Conservation (phyloP, 371 early-diverging fungal species). For the Mucor plumbeus region DNA sequence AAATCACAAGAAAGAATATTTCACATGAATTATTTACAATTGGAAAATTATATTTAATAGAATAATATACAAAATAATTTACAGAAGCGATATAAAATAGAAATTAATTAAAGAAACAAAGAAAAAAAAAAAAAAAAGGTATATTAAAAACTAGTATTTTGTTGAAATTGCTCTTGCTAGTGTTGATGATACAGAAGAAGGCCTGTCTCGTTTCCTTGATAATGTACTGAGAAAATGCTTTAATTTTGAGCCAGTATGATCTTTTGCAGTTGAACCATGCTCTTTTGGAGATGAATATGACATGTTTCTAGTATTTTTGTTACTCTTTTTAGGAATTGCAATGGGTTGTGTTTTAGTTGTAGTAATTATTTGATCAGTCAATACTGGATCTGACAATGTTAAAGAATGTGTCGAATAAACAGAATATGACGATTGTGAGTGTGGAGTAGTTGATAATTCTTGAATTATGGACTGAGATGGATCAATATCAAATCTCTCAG, state of each 20-base stretch:
- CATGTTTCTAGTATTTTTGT: background rate
- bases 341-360: background rate
- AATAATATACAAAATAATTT: background rate
- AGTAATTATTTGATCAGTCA: background rate
- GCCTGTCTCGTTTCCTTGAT: conserved; percentile 6
- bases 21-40: background rate
- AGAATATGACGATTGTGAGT: background rate
- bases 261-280: background rate
- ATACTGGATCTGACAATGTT: conserved; percentile 1
- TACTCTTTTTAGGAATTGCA: conserved; percentile 16
- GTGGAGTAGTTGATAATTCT: conserved; percentile 7
- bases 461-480: conserved; percentile 8
- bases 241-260: conserved; percentile 12
- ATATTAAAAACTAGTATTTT: conserved; percentile 6
- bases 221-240: conserved; percentile 11
- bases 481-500: conserved; percentile 24
- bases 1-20: background rate
- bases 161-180: conserved; percentile 13
- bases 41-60: background rate
- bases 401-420: background rate
- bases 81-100: background rate
- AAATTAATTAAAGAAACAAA: background rate
- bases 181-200: background rate
- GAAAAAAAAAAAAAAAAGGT: background rate
- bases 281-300: background rate